Evolutionary conservation across 148 eudicot genomes (phyloP), one percentile per base, ranked within the genome.

Genomic region (Amaranthus palmeri): DNA sequence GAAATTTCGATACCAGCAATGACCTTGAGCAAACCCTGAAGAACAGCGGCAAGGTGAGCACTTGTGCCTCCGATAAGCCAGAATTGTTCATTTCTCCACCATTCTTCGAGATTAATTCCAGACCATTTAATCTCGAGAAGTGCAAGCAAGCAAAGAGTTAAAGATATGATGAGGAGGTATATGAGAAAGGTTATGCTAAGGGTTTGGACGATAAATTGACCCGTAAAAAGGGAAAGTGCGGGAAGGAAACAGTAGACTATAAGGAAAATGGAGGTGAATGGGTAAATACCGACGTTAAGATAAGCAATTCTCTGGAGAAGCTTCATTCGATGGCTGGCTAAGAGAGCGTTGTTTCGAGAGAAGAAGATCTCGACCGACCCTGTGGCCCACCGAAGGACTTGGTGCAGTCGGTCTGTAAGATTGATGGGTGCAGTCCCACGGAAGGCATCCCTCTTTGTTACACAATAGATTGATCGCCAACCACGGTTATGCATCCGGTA

Each of bases 81-180:
- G 65, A 93, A 93, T 63, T 93, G 98, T 80, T 93, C 98, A 45
- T 93, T 93, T 56, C 98, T 70, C 98, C 98, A 93, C 98, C 98
- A 93, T 17, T 93, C 98, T 74, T 93, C 98, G 0, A 93, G 77
- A 2, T 70, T 63, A 4, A 93, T 87, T 3, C 97, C 92, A 0
- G 98, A 93, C 98, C 98, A 93, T 75, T 93, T 93, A 72, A 93
- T 85, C 84, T 93, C 98, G 1, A 93, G 90, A 3, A 93, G 65
- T 0, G 98, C 95, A 2, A 93, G 86, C 73, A 84, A 13, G 74
- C 89, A 85, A 3, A 93, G 92, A 11, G 96, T 85, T 14, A 93
- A 6, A 12, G 97, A 88, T 66, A 93, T 93, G 40, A 74, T 41
- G 45, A 93, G 80, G 57, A 93, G 98, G 85, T 93, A 93, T 2